Evolutionary conservation across 1,139 yeast genomes (phyloP), one percentile per base, ranked within the genome.

Genomic region (Hanseniaspora uvarum): DNA sequence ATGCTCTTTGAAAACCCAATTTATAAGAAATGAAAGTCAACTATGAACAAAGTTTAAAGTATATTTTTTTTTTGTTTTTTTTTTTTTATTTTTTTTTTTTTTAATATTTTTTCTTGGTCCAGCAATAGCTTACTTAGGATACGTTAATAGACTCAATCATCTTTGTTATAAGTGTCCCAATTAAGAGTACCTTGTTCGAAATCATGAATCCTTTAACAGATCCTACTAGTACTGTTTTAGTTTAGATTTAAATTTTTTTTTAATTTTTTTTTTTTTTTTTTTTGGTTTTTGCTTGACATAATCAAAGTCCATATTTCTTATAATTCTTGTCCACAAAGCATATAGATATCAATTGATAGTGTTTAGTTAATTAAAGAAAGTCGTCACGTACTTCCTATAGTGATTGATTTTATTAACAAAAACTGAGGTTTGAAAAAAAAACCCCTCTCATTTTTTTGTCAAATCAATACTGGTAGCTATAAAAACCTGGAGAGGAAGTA

Each of bases 251-350:
- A 2, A 18, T 11, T 39, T 14, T 37, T 52, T 31, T 52, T 36
- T 47, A 21, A n/a, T 52, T 52, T 56, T 48, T 48, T 40, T 26
- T 41, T 37, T 23, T 39, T 48, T 48, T 48, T 34, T 38, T 40
- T 55, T 44, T 21, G 44, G 5, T 30, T 19, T 31, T 21, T n/a
- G 21, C 11, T 28, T 4, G 11, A 28, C 31, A 28, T 10, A 28
- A 28, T 28, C 8, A 28, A 12, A 28, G 11, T 28, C 11, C 31
- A 26, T 26, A 6, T 26, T 26, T 26, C 28, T 8, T 26, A 6
- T 28, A 10, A 10, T 28, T 28, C 8, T 28, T 28, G 8, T 6
- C 7, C 4, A 28, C 4, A 6, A 28, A 28, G 31, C 14, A 11
- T 12, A 31, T 14, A 31, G 36, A 31, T 31, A 31, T 16, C 36